Conservation (phyloP, 768 basidiomycete species). For the Pleurotus tuoliensis region DNA sequence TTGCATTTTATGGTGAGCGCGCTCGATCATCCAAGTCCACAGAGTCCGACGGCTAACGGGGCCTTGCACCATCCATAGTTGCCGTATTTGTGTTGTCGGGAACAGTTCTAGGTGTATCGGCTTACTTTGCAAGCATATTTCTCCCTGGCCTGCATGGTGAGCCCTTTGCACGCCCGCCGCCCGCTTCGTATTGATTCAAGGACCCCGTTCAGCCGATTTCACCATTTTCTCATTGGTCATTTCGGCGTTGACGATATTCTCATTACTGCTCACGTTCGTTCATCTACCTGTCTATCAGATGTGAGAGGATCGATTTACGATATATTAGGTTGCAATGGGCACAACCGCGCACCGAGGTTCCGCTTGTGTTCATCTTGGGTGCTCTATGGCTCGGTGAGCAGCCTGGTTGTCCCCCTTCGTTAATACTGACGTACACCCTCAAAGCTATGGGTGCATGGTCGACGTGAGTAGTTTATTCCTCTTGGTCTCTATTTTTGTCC, state of each 20-base stretch:
- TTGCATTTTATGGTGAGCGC: conserved; percentile 46
- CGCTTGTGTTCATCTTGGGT: conserved; percentile 49
- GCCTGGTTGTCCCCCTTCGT: neutral
- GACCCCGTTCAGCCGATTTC: conserved; percentile 53
- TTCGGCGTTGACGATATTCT: conserved; percentile 61
- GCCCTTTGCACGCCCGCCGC: conserved; percentile 18
- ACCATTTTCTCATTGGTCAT: conserved; percentile 65
- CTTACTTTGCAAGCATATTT: conserved; percentile 65
- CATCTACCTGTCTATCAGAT: neutral
- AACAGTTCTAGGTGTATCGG: conserved; percentile 63
- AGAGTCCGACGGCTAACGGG: conserved; percentile 3
- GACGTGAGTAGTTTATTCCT: conserved; percentile 37
- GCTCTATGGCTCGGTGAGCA: conserved; percentile 68
- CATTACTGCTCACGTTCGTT: conserved; percentile 56
- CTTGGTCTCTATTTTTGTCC: neutral
- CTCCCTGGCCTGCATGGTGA: conserved; percentile 61
- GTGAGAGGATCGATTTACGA: conserved; percentile 1
- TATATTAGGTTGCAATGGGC: conserved; percentile 61
- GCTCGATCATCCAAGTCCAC: conserved; percentile 4
- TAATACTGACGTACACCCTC: conserved; percentile 5
- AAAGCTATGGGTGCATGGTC: conserved; percentile 72
- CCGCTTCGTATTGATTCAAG: neutral
- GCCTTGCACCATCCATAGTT: conserved; percentile 25
- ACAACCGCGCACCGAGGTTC: conserved; percentile 59
- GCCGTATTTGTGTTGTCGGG: conserved; percentile 42